Conservation (phyloP, 306 rosid genomes). For the Sicyos baderoa region DNA sequence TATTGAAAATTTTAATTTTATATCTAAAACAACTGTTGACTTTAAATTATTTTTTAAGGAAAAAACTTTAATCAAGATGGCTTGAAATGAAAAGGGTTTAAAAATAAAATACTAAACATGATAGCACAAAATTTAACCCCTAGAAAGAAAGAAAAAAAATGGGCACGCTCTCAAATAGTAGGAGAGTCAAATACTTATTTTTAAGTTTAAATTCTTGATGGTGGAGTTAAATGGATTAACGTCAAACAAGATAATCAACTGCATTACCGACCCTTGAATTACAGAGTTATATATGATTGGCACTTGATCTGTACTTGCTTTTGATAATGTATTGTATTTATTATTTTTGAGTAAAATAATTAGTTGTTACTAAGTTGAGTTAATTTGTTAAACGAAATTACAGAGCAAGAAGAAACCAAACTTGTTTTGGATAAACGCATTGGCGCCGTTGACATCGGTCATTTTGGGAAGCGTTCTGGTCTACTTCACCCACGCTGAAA, state of each 20-base stretch:
- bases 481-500: constrained; percentile 38
- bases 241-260: too few relatives aligned
- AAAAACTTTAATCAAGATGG: neutral
- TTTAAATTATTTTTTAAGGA: too few relatives aligned
- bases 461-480: constrained; percentile 36
- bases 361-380: neutral
- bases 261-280: too few relatives aligned
- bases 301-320: too few relatives aligned
- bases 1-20: neutral
- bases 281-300: too few relatives aligned
- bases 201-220: too few relatives aligned
- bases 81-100: neutral
- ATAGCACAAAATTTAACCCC: too few relatives aligned
- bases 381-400: neutral
- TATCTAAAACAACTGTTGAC: neutral
- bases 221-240: too few relatives aligned
- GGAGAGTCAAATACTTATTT: too few relatives aligned
- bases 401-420: constrained; percentile 36
- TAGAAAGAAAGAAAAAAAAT: too few relatives aligned
- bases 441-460: constrained; percentile 38
- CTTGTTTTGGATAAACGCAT: constrained; percentile 44
- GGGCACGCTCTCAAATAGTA: too few relatives aligned
- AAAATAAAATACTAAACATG: neutral
- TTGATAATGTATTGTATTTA: too few relatives aligned
- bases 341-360: neutral